Evolutionary conservation across 805 yeast genomes (phyloP), one percentile per base, ranked within the genome.

Genomic region (Jamesozyma jinghongensis): DNA sequence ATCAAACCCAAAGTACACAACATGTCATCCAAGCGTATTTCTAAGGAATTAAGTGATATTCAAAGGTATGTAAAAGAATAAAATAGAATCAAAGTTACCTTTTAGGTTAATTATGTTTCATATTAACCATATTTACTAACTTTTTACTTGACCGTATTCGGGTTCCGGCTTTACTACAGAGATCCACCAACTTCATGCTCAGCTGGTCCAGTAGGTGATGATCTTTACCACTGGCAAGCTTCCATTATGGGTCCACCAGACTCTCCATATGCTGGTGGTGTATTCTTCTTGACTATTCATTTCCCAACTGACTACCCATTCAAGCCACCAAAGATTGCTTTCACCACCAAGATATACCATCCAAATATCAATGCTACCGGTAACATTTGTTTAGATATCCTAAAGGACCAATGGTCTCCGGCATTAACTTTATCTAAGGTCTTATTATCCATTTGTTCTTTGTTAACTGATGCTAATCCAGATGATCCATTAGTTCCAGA

Each of bases 301-400:
- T 90, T 90, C 81, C 97, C 97, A 61, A 87, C 97, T 44, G 97
- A 90, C 67, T 90, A 90, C 66, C 97, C 97, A 40, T 92, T 88
- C 74, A 90, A 90, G 70, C 96, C 97, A 41, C 97, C 97, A 48
- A 88, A 86, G 71, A 79, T 81, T 50, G 74, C 75, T 47, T 88
- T 88, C 73, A 86, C 90, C 51, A 90, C 97, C 38, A 84, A 87
- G 69, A 88, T 88, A 62, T 88, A 88, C 67, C 97, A 88, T 62
- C 97, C 97, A 56, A 88, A 88, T 67, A 88, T 88, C 70, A 87
- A 88, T 69, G 77, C 88, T 42, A 85, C 84, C 61, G 97, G 97
- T 62, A 81, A 85, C 65, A 88, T 88, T 58, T 88, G 97, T 73
- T 74, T 88, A 50, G 97, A 90, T 66, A 90, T 90, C 62, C 75